Percentiles rank a stretch among this genome's conserved stretches.
These are phyloP conservation scores for Hordeum marinum DNA, from an alignment of 176 grass and related monocot species.

Conservation along the genomic window DNA sequence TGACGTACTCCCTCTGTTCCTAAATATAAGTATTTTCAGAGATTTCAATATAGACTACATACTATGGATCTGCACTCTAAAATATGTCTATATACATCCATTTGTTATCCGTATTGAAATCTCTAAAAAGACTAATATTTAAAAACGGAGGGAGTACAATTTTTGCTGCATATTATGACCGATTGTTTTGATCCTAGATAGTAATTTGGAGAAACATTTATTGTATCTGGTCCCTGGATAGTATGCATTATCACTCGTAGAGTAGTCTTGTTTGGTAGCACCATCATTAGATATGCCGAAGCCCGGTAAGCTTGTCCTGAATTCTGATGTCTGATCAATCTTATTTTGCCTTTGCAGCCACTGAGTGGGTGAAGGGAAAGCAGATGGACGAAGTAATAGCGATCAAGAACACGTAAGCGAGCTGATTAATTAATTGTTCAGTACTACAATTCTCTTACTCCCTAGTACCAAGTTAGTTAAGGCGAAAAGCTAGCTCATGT, in stretches of 20 bases:
- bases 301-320: neutral
- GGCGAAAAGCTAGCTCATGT: neutral
- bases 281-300: too few species aligned
- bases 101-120: too few species aligned
- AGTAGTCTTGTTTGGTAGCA: neutral
- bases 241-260: neutral
- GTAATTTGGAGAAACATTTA: neutral
- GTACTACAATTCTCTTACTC: neutral
- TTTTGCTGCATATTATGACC: too few species aligned
- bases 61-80: too few species aligned
- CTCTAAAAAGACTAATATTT: too few species aligned
- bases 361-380: slow-evolving; percentile 88
- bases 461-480: neutral
- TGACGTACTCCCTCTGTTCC: too few species aligned
- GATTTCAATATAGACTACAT: too few species aligned
- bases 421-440: neutral
- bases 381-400: slow-evolving; percentile 66
- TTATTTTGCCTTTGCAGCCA: slow-evolving; percentile 36
- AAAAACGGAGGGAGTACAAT: too few species aligned
- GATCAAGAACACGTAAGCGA: slow-evolving; percentile 74
- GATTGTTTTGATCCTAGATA: too few species aligned
- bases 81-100: too few species aligned
- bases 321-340: neutral
- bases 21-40: too few species aligned
- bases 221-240: neutral